These are phyloP conservation scores for Prunus mume DNA, from an alignment of 306 rosid genomes.

Conservation along the genomic window DNA sequence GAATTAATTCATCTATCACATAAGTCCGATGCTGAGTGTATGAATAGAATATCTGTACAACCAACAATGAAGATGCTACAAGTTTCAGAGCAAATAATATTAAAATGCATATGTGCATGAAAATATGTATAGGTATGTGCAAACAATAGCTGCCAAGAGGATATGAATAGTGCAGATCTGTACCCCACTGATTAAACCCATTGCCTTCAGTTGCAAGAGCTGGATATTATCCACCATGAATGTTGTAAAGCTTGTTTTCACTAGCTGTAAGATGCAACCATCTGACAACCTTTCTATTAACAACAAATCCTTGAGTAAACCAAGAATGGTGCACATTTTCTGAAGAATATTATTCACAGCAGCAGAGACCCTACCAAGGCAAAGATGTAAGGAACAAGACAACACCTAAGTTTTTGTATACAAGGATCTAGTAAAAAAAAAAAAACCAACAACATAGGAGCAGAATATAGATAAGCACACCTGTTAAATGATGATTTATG, in stretches of 20 bases:
- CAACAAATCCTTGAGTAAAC: constrained; percentile 85
- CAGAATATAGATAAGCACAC: constrained; percentile 41
- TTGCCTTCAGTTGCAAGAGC: constrained; percentile 94
- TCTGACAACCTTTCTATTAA: constrained; percentile 90
- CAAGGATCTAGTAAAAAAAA: constrained; percentile 1
- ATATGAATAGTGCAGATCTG: constrained; percentile 28
- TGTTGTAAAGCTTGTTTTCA: constrained; percentile 87
- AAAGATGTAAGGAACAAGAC: constrained; percentile 25
- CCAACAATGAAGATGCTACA: constrained; percentile 21
- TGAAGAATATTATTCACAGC: constrained; percentile 85
- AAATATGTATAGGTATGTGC: not conserved
- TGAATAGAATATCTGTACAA: constrained; percentile 83
- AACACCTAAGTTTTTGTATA: constrained; percentile 20
- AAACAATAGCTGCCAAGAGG: constrained; percentile 19
- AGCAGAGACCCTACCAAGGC: constrained; percentile 67
- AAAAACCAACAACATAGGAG: constrained; percentile 17
- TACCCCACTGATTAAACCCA: constrained; percentile 91
- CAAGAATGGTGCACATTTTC: constrained; percentile 92
- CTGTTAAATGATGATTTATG: constrained; percentile 69
- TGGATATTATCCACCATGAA: constrained; percentile 94
- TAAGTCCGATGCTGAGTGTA: constrained; percentile 83
- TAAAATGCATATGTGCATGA: not conserved
- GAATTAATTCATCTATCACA: constrained; percentile 91
- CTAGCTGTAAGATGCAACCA: constrained; percentile 88
- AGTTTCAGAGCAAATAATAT: not conserved